Conservation (phyloP, 306 rosid species). For the Senna siamea region DNA sequence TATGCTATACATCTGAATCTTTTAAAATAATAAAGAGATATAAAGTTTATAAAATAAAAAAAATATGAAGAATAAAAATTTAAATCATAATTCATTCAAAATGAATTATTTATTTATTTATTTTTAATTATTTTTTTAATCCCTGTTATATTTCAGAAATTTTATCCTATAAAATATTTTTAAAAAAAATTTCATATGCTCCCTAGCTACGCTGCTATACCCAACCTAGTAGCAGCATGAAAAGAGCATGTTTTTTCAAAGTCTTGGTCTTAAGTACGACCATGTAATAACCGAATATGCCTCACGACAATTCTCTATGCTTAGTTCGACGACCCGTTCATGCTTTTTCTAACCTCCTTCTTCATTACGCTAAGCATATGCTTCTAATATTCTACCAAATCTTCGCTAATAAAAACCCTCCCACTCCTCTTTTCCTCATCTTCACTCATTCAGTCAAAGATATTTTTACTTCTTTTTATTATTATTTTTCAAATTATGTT, state of each 20-base stretch:
- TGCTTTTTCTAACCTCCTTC: conserved; percentile 53
- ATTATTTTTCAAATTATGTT: background rate
- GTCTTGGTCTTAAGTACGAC: conserved; percentile 41
- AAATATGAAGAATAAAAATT: no score
- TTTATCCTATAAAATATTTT: no score
- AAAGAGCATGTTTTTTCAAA: background rate
- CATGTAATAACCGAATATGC: conserved; percentile 73
- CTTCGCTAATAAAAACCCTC: background rate
- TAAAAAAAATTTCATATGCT: no score
- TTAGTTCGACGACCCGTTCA: conserved; percentile 51
- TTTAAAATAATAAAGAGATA: no score
- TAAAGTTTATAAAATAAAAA: no score
- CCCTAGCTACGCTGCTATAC: no score
- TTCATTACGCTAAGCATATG: conserved; percentile 47
- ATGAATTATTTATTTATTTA: no score
- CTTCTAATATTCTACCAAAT: conserved; percentile 14
- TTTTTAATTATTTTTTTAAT: no score
- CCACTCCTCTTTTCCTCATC: background rate
- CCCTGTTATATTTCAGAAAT: no score
- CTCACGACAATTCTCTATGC: conserved; percentile 44
- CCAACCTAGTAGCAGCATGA: no score
- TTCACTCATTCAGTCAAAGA: background rate
- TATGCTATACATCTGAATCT: no score
- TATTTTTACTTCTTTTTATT: background rate
- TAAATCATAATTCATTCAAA: no score